A percentile compares a stretch with the other conserved stretches of the same genome.
Conservation (phyloP, 1,139 yeast genomes). For the Saccharomycopsis hybrid region DNA sequence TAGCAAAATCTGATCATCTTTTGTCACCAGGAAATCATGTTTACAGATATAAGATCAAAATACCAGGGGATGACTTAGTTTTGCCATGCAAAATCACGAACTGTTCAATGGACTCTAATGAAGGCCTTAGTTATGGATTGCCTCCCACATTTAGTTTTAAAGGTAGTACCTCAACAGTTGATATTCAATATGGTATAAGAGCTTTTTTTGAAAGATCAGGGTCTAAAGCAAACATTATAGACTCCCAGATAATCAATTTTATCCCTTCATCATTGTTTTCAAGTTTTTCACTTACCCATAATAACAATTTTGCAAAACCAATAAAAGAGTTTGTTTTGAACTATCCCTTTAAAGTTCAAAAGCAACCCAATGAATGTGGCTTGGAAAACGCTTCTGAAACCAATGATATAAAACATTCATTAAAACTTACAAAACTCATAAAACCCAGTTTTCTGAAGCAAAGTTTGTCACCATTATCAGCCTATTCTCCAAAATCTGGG, state of each 20-base stretch:
- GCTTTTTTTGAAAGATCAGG: slow-evolving; percentile 12
- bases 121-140: too few relatives aligned
- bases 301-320: background rate
- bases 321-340: background rate
- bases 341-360: slow-evolving; percentile 7
- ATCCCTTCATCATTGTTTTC: slow-evolving; percentile 7
- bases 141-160: slow-evolving; percentile 13
- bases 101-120: too few relatives aligned
- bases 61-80: slow-evolving; percentile 10
- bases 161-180: slow-evolving; percentile 6
- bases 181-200: slow-evolving; percentile 13
- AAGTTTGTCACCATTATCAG: background rate
- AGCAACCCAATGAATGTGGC: too few relatives aligned
- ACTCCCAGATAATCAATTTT: slow-evolving; percentile 3
- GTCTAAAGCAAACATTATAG: slow-evolving; percentile 3
- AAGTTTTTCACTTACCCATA: slow-evolving; percentile 2
- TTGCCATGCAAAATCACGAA: slow-evolving; percentile 7
- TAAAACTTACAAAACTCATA: background rate
- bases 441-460: background rate
- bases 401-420: background rate
- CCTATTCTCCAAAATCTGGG: background rate
- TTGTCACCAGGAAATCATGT: slow-evolving; percentile 8
- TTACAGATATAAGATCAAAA: slow-evolving; percentile 3
- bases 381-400: background rate
- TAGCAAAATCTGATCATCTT: background rate